A percentile compares a stretch with the other conserved stretches of the same genome.
Conservation (phyloP, 441 rosid genomes). For the Sinapis alba region DNA sequence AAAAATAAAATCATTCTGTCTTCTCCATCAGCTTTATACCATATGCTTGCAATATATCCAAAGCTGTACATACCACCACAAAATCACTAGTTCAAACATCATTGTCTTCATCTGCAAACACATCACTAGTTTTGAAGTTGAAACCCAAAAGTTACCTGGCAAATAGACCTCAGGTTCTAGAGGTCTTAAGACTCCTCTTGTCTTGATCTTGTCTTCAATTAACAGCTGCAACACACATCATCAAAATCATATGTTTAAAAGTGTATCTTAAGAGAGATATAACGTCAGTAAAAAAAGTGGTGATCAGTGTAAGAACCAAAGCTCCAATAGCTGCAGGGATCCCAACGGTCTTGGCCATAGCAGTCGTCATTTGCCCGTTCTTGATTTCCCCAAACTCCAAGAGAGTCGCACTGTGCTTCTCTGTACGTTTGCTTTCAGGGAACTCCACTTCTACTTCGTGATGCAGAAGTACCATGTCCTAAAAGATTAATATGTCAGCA, state of each 20-base stretch:
- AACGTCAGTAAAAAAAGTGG: neutral
- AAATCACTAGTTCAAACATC: constrained; percentile 8
- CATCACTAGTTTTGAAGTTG: constrained; percentile 5
- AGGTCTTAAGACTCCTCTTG: constrained; percentile 85
- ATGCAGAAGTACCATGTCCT: constrained; percentile 98
- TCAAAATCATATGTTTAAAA: neutral
- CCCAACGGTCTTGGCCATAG: constrained; percentile 96
- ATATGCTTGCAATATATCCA: constrained; percentile 77
- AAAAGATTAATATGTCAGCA: constrained; percentile 18
- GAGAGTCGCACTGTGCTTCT: constrained; percentile 71
- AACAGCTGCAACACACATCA: constrained; percentile 56
- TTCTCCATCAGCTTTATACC: constrained; percentile 78
- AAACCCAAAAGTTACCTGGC: constrained; percentile 58
- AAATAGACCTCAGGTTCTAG: constrained; percentile 79
- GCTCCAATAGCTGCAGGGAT: constrained; percentile 88
- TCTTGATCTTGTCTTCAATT: constrained; percentile 75
- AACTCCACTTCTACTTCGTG: constrained; percentile 86
- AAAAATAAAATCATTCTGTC: constrained; percentile 40
- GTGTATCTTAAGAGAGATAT: neutral
- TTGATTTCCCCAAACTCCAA: constrained; percentile 72
- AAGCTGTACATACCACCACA: constrained; percentile 62
- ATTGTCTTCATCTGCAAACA: constrained; percentile 15
- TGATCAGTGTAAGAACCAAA: constrained; percentile 55
- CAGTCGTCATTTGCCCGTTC: constrained; percentile 64
- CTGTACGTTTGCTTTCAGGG: constrained; percentile 54